Conservation (phyloP, 2,329 filamentous ascomycete species). For the Onygena corvina region DNA sequence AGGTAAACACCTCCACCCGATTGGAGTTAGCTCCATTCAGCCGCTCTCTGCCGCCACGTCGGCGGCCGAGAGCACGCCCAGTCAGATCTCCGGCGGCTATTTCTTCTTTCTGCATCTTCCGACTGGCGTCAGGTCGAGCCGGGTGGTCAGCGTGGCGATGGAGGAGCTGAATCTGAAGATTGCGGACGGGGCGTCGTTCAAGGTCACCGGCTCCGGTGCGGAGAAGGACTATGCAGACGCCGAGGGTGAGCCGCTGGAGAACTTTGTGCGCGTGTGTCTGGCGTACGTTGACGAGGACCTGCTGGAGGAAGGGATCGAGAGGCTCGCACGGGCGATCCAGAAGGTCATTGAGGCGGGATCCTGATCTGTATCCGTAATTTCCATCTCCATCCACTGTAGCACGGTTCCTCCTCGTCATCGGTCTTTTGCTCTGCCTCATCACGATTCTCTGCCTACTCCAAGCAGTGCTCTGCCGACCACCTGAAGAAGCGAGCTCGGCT, state of each 20-base stretch:
- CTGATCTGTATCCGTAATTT: too few species aligned
- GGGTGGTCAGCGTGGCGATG: slow-evolving; percentile 47
- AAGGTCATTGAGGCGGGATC: too few species aligned
- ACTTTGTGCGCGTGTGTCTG: slow-evolving; percentile 56
- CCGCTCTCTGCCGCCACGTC: slow-evolving; percentile 6
- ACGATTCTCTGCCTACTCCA: background rate
- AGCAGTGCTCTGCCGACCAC: background rate
- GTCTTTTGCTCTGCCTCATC: too few species aligned
- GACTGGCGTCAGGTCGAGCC: slow-evolving; percentile 39
- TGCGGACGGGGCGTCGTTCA: slow-evolving; percentile 58
- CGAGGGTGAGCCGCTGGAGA: slow-evolving; percentile 23
- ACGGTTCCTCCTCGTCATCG: too few species aligned
- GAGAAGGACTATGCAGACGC: background rate
- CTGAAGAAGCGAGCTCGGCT: too few species aligned
- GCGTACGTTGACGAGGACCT: slow-evolving; percentile 57
- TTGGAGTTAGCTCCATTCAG: slow-evolving; percentile 40
- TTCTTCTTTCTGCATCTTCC: slow-evolving; percentile 71
- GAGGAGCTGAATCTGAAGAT: slow-evolving; percentile 55
- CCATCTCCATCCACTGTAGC: too few species aligned
- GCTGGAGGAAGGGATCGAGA: slow-evolving; percentile 54
- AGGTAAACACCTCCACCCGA: slow-evolving; percentile 46
- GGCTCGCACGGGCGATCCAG: slow-evolving; percentile 44
- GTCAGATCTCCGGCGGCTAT: slow-evolving; percentile 60
- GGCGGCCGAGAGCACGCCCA: slow-evolving; percentile 16
- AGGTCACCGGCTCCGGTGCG: slow-evolving; percentile 45